These are phyloP conservation scores for Hamamelis virginiana DNA, from an alignment of 164 flowering plant species.

Conservation along the genomic window DNA sequence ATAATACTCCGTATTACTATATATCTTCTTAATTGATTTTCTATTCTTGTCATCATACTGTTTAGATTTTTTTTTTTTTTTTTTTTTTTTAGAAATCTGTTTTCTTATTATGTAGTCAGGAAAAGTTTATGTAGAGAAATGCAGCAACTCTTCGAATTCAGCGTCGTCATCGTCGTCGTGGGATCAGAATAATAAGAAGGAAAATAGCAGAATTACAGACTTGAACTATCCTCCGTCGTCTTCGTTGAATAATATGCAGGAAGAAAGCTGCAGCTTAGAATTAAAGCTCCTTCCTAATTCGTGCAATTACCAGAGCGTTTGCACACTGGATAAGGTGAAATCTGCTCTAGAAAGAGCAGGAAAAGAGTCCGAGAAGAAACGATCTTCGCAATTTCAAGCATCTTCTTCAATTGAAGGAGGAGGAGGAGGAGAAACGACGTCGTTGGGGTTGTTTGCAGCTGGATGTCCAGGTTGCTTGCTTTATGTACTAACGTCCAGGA, in stretches of 20 bases:
- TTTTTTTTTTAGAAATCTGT: background rate
- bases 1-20: too few species aligned
- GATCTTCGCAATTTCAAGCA: background rate
- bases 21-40: too few species aligned
- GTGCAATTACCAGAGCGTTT: constrained; percentile 14
- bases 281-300: constrained; percentile 4
- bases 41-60: too few species aligned
- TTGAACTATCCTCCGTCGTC: constrained; percentile 7
- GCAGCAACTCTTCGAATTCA: constrained; percentile 9
- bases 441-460: constrained; percentile 10
- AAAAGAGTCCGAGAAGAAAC: background rate
- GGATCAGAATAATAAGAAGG: background rate
- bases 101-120: constrained; percentile 6
- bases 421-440: background rate
- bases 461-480: constrained; percentile 20
- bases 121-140: background rate
- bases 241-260: background rate
- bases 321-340: constrained; percentile 24
- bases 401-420: background rate
- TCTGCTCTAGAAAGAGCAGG: constrained; percentile 20
- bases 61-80: background rate
- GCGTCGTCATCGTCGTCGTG: background rate
- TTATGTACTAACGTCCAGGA: constrained; percentile 6
- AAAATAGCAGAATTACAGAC: constrained; percentile 3
- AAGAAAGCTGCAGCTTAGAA: constrained; percentile 8